Evolutionary conservation across 805 yeast species (phyloP).

Genomic region (Wickerhamomyces subpelliculosus): DNA sequence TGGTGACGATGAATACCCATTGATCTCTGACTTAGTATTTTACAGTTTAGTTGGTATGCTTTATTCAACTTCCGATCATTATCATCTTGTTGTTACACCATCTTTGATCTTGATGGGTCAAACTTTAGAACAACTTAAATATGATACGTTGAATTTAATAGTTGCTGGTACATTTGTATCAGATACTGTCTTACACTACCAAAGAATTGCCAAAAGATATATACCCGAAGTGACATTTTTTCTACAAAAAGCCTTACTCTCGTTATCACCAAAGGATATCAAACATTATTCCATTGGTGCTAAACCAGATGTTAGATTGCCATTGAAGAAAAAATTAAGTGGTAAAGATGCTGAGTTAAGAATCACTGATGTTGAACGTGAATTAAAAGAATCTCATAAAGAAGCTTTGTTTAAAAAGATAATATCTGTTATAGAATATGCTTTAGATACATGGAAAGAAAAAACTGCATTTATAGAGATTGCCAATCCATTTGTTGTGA

Average conservation of each 20-base stretch:
- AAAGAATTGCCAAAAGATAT: conserved; percentile 70
- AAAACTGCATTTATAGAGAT: conserved; percentile 56
- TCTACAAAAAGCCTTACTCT: conserved; percentile 42
- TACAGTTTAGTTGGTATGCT: conserved; percentile 67
- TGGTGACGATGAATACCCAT: conserved; percentile 29
- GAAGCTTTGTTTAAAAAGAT: conserved; percentile 23
- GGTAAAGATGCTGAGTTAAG: conserved; percentile 7
- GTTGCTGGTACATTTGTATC: conserved; percentile 61
- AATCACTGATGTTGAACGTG: conserved; percentile 16
- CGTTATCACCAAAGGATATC: conserved; percentile 34
- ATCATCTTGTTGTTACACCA: conserved; percentile 87
- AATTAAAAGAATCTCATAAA: conserved; percentile 23
- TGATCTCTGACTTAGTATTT: conserved; percentile 53
- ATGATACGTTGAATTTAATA: conserved; percentile 31
- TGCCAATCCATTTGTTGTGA: conserved; percentile 35
- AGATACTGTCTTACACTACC: conserved; percentile 63
- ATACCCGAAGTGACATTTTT: conserved; percentile 72
- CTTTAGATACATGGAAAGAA: conserved; percentile 51
- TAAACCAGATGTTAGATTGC: conserved; percentile 14
- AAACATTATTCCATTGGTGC: conserved; percentile 6
- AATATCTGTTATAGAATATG: conserved; percentile 23
- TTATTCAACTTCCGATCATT: conserved; percentile 93
- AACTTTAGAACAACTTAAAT: conserved; percentile 47
- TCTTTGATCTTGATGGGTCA: conserved; percentile 68
- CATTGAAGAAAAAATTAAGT: conserved; percentile 8